A percentile compares a stretch with the other conserved stretches of the same genome.
These are phyloP conservation scores for Rhodocollybia butyracea DNA, from an alignment of 768 basidiomycete genomes.

Conservation along the genomic window DNA sequence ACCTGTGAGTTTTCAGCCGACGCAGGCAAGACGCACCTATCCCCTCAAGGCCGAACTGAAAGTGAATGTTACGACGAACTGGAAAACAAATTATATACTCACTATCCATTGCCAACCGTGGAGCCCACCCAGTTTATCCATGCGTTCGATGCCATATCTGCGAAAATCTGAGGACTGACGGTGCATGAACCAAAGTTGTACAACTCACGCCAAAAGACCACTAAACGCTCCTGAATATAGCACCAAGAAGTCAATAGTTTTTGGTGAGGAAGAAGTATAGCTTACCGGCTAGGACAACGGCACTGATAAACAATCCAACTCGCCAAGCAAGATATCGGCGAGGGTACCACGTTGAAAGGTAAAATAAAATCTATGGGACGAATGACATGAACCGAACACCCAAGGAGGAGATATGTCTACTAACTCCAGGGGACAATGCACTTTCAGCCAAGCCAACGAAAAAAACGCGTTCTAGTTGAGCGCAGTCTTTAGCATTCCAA, in stretches of 20 bases:
- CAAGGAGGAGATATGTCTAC: background rate
- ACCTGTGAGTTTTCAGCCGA: background rate
- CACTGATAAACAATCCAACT: conserved; percentile 62
- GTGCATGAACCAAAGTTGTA: conserved; percentile 16
- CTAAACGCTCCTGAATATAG: conserved; percentile 39
- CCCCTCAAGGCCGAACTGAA: conserved; percentile 45
- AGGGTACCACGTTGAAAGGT: conserved; percentile 60
- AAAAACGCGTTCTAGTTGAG: conserved; percentile 31
- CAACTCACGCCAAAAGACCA: conserved; percentile 49
- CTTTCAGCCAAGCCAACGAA: conserved; percentile 39
- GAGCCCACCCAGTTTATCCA: conserved; percentile 35
- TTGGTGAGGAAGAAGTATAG: background rate
- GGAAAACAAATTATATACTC: conserved; percentile 12
- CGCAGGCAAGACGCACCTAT: conserved; percentile 20
- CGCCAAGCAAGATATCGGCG: conserved; percentile 54
- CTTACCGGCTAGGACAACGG: conserved; percentile 52
- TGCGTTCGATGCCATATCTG: conserved; percentile 43
- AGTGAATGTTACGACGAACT: background rate
- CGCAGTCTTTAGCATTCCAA: background rate
- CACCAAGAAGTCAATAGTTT: background rate
- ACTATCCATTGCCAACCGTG: conserved; percentile 53
- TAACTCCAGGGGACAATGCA: conserved; percentile 36
- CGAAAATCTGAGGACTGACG: conserved; percentile 1
- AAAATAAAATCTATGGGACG: conserved; percentile 36
- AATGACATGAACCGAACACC: background rate